A percentile compares a stretch with the other conserved stretches of the same genome.
phyloP scores from a whole-genome alignment of 176 grass and related monocot genomes.

The Themeda triandra region DNA sequence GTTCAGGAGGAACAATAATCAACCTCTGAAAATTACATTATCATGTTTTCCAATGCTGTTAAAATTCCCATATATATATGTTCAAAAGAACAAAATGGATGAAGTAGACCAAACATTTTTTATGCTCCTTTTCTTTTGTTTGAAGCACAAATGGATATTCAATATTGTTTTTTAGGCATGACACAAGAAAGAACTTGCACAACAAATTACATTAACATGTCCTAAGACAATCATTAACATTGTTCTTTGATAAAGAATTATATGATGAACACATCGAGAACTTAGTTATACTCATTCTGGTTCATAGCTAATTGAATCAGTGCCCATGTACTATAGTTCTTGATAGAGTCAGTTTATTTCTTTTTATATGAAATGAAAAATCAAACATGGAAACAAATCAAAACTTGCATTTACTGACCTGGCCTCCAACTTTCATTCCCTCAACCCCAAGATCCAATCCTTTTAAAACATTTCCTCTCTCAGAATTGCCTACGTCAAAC shows the following conservation, averaged over 20 bases:
- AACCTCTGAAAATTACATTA: conserved; percentile 64
- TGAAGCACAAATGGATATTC: background rate
- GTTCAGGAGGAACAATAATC: conserved; percentile 81
- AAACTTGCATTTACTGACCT: conserved; percentile 44
- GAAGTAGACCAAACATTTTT: background rate
- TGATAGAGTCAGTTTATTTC: background rate
- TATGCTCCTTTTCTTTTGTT: background rate
- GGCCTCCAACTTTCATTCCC: conserved; percentile 95
- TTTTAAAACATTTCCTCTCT: conserved; percentile 86
- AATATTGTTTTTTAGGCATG: background rate
- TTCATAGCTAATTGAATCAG: background rate
- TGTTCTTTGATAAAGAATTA: conserved; percentile 5
- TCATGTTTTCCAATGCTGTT: background rate
- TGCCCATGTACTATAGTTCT: background rate
- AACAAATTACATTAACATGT: background rate
- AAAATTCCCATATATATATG: conserved; percentile 1
- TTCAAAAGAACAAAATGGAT: background rate
- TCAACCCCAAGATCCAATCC: conserved; percentile 96
- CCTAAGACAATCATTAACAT: conserved; percentile 4
- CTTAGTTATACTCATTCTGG: background rate
- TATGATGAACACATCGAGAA: background rate
- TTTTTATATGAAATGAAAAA: background rate
- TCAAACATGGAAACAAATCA: background rate
- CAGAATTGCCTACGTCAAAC: conserved; percentile 95
- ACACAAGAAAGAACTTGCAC: background rate